Conservation (phyloP, 164 flowering plant genomes). For the Macadamia tetraphylla region DNA sequence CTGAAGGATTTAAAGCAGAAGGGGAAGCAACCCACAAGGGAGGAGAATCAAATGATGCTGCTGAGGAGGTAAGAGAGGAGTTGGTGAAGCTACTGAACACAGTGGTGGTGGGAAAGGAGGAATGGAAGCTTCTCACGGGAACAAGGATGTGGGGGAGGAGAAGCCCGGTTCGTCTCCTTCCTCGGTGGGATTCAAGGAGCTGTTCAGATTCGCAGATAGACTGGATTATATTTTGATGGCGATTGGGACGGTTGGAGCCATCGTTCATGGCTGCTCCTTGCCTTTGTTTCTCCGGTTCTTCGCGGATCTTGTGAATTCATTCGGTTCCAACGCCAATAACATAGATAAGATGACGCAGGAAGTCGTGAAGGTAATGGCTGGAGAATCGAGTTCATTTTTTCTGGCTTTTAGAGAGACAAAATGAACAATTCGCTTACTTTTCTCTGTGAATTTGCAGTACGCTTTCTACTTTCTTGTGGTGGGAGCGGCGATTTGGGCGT, state of each 20-base stretch:
- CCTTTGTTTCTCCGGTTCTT: slow-evolving; percentile 94
- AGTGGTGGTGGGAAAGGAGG: slow-evolving; percentile 8
- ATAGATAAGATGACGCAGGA: slow-evolving; percentile 88
- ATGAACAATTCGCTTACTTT: slow-evolving; percentile 8
- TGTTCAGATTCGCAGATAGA: slow-evolving; percentile 88
- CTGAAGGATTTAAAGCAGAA: slow-evolving; percentile 4
- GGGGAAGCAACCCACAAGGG: background rate
- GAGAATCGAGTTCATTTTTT: background rate
- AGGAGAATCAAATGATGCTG: background rate
- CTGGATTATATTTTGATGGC: slow-evolving; percentile 76
- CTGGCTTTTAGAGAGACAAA: background rate
- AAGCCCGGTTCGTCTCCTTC: slow-evolving; percentile 42
- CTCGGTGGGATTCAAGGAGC: slow-evolving; percentile 51
- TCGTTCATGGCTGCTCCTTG: slow-evolving; percentile 89
- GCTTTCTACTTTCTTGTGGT: slow-evolving; percentile 92
- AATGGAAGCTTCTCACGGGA: slow-evolving; percentile 23
- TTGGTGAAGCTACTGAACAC: slow-evolving; percentile 9
- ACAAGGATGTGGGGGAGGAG: slow-evolving; percentile 33
- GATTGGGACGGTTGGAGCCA: slow-evolving; percentile 79
- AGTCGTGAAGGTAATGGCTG: slow-evolving; percentile 64
- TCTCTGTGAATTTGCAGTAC: slow-evolving; percentile 49
- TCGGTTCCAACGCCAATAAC: slow-evolving; percentile 77
- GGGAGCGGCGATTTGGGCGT: slow-evolving; percentile 96
- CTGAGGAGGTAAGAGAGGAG: slow-evolving; percentile 9
- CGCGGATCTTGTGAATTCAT: slow-evolving; percentile 97